A percentile compares a stretch with the other conserved stretches of the same genome.
phyloP scores from a whole-genome alignment of 768 basidiomycete species.

The Fistulinella prunicolor region DNA sequence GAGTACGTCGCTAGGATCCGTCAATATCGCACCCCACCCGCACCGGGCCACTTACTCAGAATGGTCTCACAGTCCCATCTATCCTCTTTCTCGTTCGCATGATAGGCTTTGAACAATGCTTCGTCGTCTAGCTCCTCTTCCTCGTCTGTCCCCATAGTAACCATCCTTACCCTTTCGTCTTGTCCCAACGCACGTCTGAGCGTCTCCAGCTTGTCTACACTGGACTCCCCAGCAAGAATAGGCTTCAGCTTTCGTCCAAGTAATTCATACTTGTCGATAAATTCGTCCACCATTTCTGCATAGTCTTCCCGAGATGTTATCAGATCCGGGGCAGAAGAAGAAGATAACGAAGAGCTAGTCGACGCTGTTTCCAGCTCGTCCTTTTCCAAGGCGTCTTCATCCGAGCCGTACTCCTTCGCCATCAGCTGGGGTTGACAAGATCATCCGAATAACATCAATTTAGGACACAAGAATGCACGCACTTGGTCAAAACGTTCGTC shows the following conservation, averaged over 20 bases:
- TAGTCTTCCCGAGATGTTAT: conserved; percentile 87
- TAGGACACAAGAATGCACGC: conserved; percentile 18
- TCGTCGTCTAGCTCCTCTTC: conserved; percentile 45
- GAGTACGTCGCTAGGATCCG: conserved; percentile 78
- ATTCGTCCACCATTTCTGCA: conserved; percentile 87
- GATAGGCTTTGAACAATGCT: conserved; percentile 38
- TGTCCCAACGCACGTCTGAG: conserved; percentile 76
- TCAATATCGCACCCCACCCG: conserved; percentile 3
- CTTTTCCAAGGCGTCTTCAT: conserved; percentile 47
- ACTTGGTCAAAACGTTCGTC: conserved; percentile 96
- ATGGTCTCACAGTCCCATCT: conserved; percentile 98
- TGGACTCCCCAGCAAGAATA: conserved; percentile 68
- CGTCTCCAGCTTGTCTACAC: conserved; percentile 75
- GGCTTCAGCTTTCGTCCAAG: conserved; percentile 83
- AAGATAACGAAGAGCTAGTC: conserved; percentile 36
- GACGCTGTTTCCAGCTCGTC: conserved; percentile 47
- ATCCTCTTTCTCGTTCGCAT: conserved; percentile 55
- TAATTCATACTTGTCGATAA: conserved; percentile 88
- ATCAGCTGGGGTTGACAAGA: conserved; percentile 50
- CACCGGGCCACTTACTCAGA: conserved; percentile 57
- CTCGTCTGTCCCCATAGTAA: conserved; percentile 43
- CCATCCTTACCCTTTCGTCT: conserved; percentile 53
- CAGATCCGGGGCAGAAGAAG: conserved; percentile 69
- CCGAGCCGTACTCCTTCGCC: conserved; percentile 71
- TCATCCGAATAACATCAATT: background rate